Evolutionary conservation across 2,329 filamentous ascomycete species (phyloP), one percentile per base, ranked within the genome.

Genomic region (Fusarium graminum): DNA sequence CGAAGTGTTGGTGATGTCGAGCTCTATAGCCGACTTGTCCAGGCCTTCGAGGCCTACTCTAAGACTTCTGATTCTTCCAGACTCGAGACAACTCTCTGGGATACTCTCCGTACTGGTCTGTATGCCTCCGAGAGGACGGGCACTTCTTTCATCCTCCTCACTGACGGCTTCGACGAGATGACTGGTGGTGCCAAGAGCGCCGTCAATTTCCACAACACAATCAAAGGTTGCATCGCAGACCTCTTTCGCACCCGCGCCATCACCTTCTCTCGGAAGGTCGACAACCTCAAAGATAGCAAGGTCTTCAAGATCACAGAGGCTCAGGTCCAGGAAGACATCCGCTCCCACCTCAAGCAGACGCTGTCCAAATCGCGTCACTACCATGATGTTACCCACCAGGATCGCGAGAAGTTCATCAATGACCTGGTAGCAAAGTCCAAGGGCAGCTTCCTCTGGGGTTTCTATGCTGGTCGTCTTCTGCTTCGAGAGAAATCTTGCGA

Each of bases 141-240:
- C 19, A 54, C 70, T 9, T 63, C 75, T 4, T 63, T 80, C 3
- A 70, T 76, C 4, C 69, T 81, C 41, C 67, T 80, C 52, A 69
- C 77, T 5, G 79, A 81, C 47, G 78, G 77, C 4, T 74, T 79
- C 8, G 77, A 80, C 22, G 75, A 78, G 54, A 72, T 78, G 13
- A 59, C 59, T 0, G 75, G 74, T 5, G 70, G 68, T 4, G 49
- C 65, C 7, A 69, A 65, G 14, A 68, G 59, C 12, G 74, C 72
- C n/a, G 40, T 53, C 7, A n/a, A 19, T 2, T 71, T 80, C 30
- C 74, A 78, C 64, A 74, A 74, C 42, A 52, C 68, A 2, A 74
- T 80, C 9, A 72, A 75, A 25, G 60, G 72, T 6, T 69, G 69
- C 49, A 63, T 78, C 11, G 64, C 68, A 12, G 71, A 74, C 32